A percentile compares a stretch with the other conserved stretches of the same genome.
phyloP scores from a whole-genome alignment of 1,284 basidiomycete genomes.

The Apiotrichum gamsii region DNA sequence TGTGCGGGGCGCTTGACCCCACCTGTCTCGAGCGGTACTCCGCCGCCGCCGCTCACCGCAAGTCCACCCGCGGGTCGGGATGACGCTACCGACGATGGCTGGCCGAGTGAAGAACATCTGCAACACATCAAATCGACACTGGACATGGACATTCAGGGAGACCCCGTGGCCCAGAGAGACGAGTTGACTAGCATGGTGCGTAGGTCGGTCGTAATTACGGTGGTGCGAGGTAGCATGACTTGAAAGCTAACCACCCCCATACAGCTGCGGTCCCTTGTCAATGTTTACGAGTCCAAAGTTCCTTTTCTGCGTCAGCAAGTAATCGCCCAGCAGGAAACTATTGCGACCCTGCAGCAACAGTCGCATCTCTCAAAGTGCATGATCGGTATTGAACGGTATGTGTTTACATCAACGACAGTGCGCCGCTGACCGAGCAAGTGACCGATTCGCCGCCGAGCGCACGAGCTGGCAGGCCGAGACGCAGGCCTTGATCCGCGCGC shows the following conservation, averaged over 20 bases:
- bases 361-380: constrained; percentile 27
- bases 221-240: too few relatives aligned
- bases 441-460: constrained; percentile 33
- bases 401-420: background rate
- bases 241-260: constrained; percentile 1
- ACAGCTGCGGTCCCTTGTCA: constrained; percentile 32
- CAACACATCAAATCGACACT: constrained; percentile 13
- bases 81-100: background rate
- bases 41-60: background rate
- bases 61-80: too few relatives aligned
- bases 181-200: constrained; percentile 30
- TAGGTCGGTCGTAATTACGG: too few relatives aligned
- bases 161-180: constrained; percentile 11
- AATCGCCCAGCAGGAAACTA: constrained; percentile 35
- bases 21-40: background rate
- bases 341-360: constrained; percentile 38
- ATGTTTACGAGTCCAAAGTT: constrained; percentile 19
- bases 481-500: constrained; percentile 25
- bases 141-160: background rate
- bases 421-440: constrained; percentile 15
- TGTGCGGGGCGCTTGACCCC: too few relatives aligned
- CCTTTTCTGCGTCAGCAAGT: constrained; percentile 35
- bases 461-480: constrained; percentile 37
- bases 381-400: constrained; percentile 34
- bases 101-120: constrained; percentile 16